Percentiles rank a stretch among this genome's conserved stretches.
Evolutionary conservation across 164 flowering plant species (phyloP).

Genomic region (Vitis riparia): DNA sequence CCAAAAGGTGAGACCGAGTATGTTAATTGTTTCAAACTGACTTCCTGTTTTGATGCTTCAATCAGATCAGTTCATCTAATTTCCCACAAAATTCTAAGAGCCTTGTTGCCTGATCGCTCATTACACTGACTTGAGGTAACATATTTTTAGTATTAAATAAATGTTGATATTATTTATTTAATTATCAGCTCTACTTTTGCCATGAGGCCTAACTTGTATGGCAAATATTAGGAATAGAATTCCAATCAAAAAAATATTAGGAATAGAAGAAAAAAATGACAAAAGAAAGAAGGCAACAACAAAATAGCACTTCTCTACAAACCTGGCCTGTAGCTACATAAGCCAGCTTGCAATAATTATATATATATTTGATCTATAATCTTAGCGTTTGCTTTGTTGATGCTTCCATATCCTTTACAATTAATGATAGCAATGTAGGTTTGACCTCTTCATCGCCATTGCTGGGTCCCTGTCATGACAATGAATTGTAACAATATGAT

Average conservation of each 20-base stretch:
- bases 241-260: too few species aligned
- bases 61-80: background rate
- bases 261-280: background rate
- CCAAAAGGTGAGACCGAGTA: background rate
- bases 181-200: background rate
- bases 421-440: slow-evolving; percentile 35
- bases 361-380: slow-evolving; percentile 4
- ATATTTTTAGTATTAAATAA: background rate
- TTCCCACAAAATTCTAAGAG: too few species aligned
- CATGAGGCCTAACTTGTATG: slow-evolving; percentile 1
- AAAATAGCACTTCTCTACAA: background rate
- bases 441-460: slow-evolving; percentile 12
- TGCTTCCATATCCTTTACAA: slow-evolving; percentile 32
- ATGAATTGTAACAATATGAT: background rate
- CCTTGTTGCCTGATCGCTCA: background rate
- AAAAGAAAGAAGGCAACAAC: background rate
- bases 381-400: slow-evolving; percentile 14
- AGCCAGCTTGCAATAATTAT: slow-evolving; percentile 11
- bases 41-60: background rate
- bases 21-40: background rate
- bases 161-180: background rate
- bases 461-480: slow-evolving; percentile 15
- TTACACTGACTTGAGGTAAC: background rate
- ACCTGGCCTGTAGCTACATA: slow-evolving; percentile 4
- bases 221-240: background rate